phyloP scores from a whole-genome alignment of 371 early-diverging fungal genomes.

The Mucor racemosus region DNA sequence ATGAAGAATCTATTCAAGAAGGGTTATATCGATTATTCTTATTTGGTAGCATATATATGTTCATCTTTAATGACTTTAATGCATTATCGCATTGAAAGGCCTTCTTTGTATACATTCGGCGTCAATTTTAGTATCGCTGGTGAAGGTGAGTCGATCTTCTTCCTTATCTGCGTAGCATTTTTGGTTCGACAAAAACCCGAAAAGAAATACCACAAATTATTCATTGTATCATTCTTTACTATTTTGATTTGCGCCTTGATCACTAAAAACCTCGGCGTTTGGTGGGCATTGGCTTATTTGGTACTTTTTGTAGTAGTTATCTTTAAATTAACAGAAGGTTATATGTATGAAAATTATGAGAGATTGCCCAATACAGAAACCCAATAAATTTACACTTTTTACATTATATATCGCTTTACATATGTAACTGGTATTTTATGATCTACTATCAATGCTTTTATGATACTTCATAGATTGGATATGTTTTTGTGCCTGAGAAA shows the following conservation, averaged over 20 bases:
- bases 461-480: too few relatives aligned
- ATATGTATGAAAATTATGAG: slow-evolving; percentile 10
- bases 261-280: background rate
- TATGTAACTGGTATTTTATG: too few relatives aligned
- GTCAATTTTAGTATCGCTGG: slow-evolving; percentile 15
- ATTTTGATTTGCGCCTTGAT: background rate
- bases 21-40: slow-evolving; percentile 11
- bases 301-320: background rate
- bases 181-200: slow-evolving; percentile 5
- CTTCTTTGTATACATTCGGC: background rate
- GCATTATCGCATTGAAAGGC: slow-evolving; percentile 17
- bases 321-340: slow-evolving; percentile 5
- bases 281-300: background rate
- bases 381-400: background rate
- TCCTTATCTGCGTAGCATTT: background rate
- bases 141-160: slow-evolving; percentile 7
- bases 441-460: too few relatives aligned
- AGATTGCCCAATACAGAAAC: background rate
- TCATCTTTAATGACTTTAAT: slow-evolving; percentile 16
- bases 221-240: slow-evolving; percentile 6
- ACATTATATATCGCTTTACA: too few relatives aligned
- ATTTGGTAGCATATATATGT: slow-evolving; percentile 12
- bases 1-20: slow-evolving; percentile 12
- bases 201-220: slow-evolving; percentile 16
- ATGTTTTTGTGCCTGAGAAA: too few relatives aligned